Evolutionary conservation across 371 early-diverging fungal genomes (phyloP).

Genomic region (Sporodiniella umbellata): DNA sequence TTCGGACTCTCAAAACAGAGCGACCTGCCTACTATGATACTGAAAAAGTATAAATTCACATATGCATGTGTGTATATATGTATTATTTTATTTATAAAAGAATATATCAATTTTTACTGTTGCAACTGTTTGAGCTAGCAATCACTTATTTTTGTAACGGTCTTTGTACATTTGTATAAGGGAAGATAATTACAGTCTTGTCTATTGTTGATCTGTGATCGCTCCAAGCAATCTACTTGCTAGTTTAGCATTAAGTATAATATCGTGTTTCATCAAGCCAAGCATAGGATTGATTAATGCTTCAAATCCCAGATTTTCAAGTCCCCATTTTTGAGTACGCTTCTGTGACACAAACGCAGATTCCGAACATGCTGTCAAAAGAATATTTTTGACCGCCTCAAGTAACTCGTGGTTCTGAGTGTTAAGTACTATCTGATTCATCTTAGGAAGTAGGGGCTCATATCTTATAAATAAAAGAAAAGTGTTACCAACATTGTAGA

Average conservation of each 20-base stretch:
- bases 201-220: constrained; percentile 46
- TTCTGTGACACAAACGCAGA: constrained; percentile 38
- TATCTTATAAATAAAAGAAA: too few relatives aligned
- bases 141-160: too few relatives aligned
- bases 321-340: constrained; percentile 46
- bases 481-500: too few relatives aligned
- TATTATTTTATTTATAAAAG: too few relatives aligned
- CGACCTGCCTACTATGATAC: too few relatives aligned
- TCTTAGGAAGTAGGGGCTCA: constrained; percentile 68
- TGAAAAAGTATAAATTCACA: too few relatives aligned
- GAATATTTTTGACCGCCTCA: constrained; percentile 72
- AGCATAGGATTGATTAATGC: constrained; percentile 37
- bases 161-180: too few relatives aligned
- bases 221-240: constrained; percentile 56
- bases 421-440: constrained; percentile 71
- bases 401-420: constrained; percentile 69
- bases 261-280: constrained; percentile 43
- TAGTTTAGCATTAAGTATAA: constrained; percentile 44
- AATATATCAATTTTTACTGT: too few relatives aligned
- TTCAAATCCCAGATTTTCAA: constrained; percentile 57
- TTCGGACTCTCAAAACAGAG: too few relatives aligned
- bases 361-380: constrained; percentile 70
- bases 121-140: too few relatives aligned
- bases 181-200: too few relatives aligned
- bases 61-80: too few relatives aligned